A percentile compares a stretch with the other conserved stretches of the same genome.
Evolutionary conservation across 257 asterid genomes (phyloP).

Genomic region (Linderniella brevidens): DNA sequence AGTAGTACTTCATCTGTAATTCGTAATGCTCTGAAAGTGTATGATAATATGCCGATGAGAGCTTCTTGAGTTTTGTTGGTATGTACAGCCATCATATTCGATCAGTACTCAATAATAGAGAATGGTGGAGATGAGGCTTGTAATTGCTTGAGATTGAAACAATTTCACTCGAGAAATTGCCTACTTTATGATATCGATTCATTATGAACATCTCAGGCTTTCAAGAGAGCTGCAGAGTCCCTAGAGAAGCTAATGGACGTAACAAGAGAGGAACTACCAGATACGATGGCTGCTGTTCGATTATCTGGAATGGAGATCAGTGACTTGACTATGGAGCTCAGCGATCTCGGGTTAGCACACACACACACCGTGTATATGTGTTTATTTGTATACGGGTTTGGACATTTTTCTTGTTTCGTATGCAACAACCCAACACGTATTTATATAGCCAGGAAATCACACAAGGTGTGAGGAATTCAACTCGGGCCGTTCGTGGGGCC

Average conservation of each 20-base stretch:
- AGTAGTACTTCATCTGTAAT: conserved; percentile 1
- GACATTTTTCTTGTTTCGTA: too few relatives aligned
- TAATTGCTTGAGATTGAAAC: too few relatives aligned
- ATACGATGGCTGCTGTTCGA: conserved; percentile 88
- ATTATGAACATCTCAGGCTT: conserved; percentile 31
- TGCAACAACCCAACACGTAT: neutral
- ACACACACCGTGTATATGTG: too few relatives aligned
- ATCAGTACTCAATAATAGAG: too few relatives aligned
- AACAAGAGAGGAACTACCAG: conserved; percentile 83
- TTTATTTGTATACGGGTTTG: too few relatives aligned
- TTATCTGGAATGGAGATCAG: conserved; percentile 94
- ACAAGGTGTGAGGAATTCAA: conserved; percentile 69
- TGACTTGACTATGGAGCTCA: conserved; percentile 82
- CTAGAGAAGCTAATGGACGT: conserved; percentile 71
- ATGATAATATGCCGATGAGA: too few relatives aligned
- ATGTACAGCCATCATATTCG: too few relatives aligned
- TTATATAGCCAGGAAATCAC: conserved; percentile 58
- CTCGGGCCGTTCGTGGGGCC: conserved; percentile 62
- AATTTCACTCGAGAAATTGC: too few relatives aligned
- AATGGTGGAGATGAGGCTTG: too few relatives aligned
- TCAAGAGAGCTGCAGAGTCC: conserved; percentile 70
- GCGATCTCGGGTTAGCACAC: conserved; percentile 53
- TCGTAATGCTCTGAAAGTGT: neutral
- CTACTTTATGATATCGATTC: too few relatives aligned
- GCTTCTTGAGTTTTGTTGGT: too few relatives aligned